Evolutionary conservation across 140 eudicot genomes (phyloP), one percentile per base, ranked within the genome.

Genomic region (Senecio squalidus): DNA sequence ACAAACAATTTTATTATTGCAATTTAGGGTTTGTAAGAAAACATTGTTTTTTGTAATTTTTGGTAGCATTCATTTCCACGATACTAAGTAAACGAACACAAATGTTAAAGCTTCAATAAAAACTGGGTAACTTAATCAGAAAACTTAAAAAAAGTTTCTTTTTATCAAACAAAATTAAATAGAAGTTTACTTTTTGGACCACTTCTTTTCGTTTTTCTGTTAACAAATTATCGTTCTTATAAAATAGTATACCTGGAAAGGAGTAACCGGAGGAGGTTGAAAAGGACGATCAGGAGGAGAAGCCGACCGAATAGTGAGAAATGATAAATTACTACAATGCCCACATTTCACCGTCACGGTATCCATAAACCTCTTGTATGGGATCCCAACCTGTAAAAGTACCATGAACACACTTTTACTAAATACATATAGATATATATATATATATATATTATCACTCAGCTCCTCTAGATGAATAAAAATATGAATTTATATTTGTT

Each of bases 261-360:
- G 72, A 55, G 58, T 28, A 13, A 74, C 36, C 41, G 50, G 38
- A 4, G 80, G 62, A 18, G 83, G 81, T 40, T 60, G 64, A 51
- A 76, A 71, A 64, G 67, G 72, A 45, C 76, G 94, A 31, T 70
- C 85, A 75, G 73, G 87, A 52, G 79, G 94, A 60, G 74, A 68
- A 40, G 94, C 76, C 54, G 89, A 81, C 78, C 87, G 81, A 16
- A 88, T 74, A 58, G 84, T 86, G 26, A 91, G 84, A 64, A 83
- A 91, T 15, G 98, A 91, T 57, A 91, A 80, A 65, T 84, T 86
- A 69, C 96, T 79, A 63, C 98, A 91, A 47, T 91, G 92, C 20
- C 98, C 98, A 54, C 98, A 91, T 71, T 91, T 91, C 54, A 91
- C 96, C 18, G 96, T 91, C 76, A 91, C 94, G 0, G 96, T 83